Conservation (phyloP, 1,139 yeast species). For the Hansenula sp. region DNA sequence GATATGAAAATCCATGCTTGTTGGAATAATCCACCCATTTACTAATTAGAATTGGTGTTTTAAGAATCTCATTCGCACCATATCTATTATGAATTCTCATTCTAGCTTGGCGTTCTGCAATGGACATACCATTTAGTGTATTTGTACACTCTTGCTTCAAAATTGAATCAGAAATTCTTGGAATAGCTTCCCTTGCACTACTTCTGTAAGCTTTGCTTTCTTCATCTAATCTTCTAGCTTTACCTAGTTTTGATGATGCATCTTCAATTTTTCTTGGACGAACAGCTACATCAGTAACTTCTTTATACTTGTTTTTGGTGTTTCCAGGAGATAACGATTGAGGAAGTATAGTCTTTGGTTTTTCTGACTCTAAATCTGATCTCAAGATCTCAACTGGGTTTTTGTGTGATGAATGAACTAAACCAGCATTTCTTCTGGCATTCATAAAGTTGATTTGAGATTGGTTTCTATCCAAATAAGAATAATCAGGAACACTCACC, state of each 20-base stretch:
- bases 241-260: slow-evolving; percentile 16
- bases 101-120: slow-evolving; percentile 37
- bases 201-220: slow-evolving; percentile 21
- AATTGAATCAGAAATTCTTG: slow-evolving; percentile 30
- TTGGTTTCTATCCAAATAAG: slow-evolving; percentile 47
- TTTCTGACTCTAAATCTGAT: slow-evolving; percentile 67
- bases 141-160: slow-evolving; percentile 38
- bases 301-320: slow-evolving; percentile 82
- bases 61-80: slow-evolving; percentile 28
- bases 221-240: slow-evolving; percentile 23
- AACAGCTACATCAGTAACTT: slow-evolving; percentile 28
- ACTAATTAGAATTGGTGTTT: slow-evolving; percentile 71
- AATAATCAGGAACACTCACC: slow-evolving; percentile 52
- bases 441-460: slow-evolving; percentile 67
- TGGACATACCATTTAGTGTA: slow-evolving; percentile 36
- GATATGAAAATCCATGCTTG: slow-evolving; percentile 93
- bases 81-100: slow-evolving; percentile 26
- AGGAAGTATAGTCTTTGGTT: slow-evolving; percentile 71
- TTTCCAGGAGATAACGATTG: slow-evolving; percentile 90
- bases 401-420: slow-evolving; percentile 43
- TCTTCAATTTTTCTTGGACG: slow-evolving; percentile 23
- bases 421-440: slow-evolving; percentile 62
- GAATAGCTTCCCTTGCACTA: slow-evolving; percentile 21
- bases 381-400: slow-evolving; percentile 68
- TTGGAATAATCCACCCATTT: slow-evolving; percentile 99